Percentiles rank a stretch among this genome's conserved stretches.
phyloP scores from a whole-genome alignment of 306 rosid genomes.

The Quercus wislizeni region DNA sequence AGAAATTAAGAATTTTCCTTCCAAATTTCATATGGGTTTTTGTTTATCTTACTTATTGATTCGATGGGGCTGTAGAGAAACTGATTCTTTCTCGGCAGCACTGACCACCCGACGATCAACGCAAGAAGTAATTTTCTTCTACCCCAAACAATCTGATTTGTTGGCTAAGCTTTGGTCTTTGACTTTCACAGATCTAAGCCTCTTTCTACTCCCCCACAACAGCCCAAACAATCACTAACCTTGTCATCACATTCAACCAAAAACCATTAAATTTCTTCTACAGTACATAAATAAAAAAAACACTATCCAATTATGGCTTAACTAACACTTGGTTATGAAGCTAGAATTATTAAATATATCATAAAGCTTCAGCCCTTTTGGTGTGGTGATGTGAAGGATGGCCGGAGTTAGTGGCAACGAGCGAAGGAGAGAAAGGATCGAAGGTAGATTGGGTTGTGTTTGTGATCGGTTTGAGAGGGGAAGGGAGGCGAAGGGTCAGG shows the following conservation, averaged over 20 bases:
- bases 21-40: neutral
- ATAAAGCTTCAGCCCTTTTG: too few species aligned
- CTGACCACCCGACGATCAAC: constrained; percentile 24
- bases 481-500: too few species aligned
- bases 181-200: constrained; percentile 42
- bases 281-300: too few species aligned
- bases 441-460: neutral
- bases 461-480: too few species aligned
- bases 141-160: constrained; percentile 27
- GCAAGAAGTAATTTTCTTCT: constrained; percentile 38
- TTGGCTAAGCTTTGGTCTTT: constrained; percentile 31
- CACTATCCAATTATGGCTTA: too few species aligned
- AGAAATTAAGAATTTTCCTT: neutral
- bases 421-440: too few species aligned
- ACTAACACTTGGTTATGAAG: too few species aligned
- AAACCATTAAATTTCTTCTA: too few species aligned
- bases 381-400: too few species aligned
- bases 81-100: constrained; percentile 26
- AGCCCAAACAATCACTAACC: constrained; percentile 17
- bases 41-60: constrained; percentile 38
- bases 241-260: too few species aligned
- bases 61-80: constrained; percentile 26
- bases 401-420: too few species aligned
- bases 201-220: constrained; percentile 60
- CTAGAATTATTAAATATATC: too few species aligned